Conservation (phyloP, 805 yeast species). For the Metschnikowia colocasiae region DNA sequence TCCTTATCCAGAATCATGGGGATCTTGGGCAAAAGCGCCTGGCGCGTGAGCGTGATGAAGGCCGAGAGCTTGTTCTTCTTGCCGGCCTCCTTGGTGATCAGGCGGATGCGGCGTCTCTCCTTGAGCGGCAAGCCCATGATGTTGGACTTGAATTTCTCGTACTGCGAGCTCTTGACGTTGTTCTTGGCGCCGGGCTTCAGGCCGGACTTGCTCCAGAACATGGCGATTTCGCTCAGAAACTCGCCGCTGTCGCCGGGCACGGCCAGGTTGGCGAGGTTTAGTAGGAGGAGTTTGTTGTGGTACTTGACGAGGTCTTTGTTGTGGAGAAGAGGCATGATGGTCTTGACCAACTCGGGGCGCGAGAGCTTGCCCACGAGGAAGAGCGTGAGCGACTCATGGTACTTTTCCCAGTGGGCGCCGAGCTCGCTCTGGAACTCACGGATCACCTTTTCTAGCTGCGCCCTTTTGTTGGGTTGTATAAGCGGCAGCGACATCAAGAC, state of each 20-base stretch:
- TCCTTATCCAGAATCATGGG: constrained; percentile 63
- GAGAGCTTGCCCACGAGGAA: constrained; percentile 80
- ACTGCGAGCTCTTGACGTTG: constrained; percentile 61
- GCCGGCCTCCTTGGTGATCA: constrained; percentile 78
- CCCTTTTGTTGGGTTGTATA: constrained; percentile 21
- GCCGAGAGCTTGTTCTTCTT: constrained; percentile 72
- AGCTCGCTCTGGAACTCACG: constrained; percentile 66
- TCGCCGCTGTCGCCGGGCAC: constrained; percentile 45
- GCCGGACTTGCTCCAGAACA: constrained; percentile 47
- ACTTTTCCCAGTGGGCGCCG: constrained; percentile 82
- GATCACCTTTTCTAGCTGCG: constrained; percentile 49
- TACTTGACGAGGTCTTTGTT: constrained; percentile 44
- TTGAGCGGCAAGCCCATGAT: constrained; percentile 80
- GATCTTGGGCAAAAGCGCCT: constrained; percentile 74
- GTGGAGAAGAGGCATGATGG: constrained; percentile 52
- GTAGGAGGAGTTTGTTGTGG: constrained; percentile 80
- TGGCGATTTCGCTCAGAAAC: constrained; percentile 39
- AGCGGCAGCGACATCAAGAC: constrained; percentile 3
- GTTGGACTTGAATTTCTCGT: constrained; percentile 78
- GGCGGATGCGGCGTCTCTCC: constrained; percentile 81
- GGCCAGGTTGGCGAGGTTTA: constrained; percentile 80
- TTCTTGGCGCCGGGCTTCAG: constrained; percentile 32
- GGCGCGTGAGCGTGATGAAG: constrained; percentile 63
- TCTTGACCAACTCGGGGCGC: constrained; percentile 63
- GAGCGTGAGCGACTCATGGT: constrained; percentile 71